phyloP scores from a whole-genome alignment of 306 rosid species.

The Rosa persica region DNA sequence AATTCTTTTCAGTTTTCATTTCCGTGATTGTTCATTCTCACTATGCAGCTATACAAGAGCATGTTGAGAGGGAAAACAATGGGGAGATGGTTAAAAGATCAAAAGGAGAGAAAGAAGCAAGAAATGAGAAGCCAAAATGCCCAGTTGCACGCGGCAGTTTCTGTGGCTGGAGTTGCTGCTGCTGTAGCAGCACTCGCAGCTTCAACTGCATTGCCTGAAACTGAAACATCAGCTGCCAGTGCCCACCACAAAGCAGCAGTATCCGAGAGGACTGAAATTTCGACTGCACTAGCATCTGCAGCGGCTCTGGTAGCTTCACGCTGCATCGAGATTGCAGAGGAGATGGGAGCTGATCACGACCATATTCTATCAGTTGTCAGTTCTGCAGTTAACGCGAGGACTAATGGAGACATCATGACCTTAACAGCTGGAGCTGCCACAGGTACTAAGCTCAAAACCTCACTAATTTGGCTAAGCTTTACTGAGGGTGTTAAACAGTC shows the following conservation, averaged over 20 bases:
- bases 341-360: constrained; percentile 87
- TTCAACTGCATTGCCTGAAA: constrained; percentile 55
- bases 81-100: constrained; percentile 87
- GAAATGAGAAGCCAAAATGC: constrained; percentile 90
- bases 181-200: constrained; percentile 81
- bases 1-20: not conserved
- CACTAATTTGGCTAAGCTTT: not conserved
- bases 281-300: constrained; percentile 80
- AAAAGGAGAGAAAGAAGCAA: constrained; percentile 91
- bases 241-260: constrained; percentile 39
- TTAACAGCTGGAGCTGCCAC: constrained; percentile 96
- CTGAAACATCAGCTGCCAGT: constrained; percentile 39
- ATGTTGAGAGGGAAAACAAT: constrained; percentile 67
- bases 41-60: constrained; percentile 72
- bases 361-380: constrained; percentile 63
- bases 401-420: constrained; percentile 91
- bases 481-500: not conserved
- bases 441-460: constrained; percentile 37
- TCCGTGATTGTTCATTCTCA: not conserved
- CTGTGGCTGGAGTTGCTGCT: constrained; percentile 96
- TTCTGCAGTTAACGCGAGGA: constrained; percentile 85
- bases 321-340: constrained; percentile 96
- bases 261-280: constrained; percentile 36
- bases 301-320: constrained; percentile 94
- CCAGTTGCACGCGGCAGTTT: constrained; percentile 85